Evolutionary conservation across 495 filamentous ascomycete species (phyloP), one percentile per base, ranked within the genome.

Genomic region (Xylaria flabelliformis): DNA sequence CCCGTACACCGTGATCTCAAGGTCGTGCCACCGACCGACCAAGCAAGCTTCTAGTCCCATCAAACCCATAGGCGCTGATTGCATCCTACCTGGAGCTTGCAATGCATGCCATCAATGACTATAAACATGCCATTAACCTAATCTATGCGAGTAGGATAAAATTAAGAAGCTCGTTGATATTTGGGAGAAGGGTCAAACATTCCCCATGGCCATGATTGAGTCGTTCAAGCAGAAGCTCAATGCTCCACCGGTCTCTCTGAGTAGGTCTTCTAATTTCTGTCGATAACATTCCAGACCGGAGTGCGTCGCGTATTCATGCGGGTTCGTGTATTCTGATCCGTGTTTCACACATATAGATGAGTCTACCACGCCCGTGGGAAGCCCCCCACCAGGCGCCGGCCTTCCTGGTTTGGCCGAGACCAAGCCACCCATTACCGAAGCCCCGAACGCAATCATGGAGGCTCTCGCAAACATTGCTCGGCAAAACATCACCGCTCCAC

Each of bases 131-230:
- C 64, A 82, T 82, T 84, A 83, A 83, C 84, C 78, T 78, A 67
- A 75, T 78, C 61, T 41, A 74, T 72, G 66, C 71, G 70, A 84
- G 84, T 93, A 97, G 94, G 95, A 96, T 82, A 98, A 97, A 87
- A 95, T 97, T 79, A 92, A 89, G 81, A 97, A 98, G 80, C 89
- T 98, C 77, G 85, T 98, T 83, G 94, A 97, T 80, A 99, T 99
- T 77, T 99, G 96, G 96, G 95, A 98, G 79, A 94, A 95, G 73
- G 94, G 93, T 69, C 90, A 90, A 77, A 98, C 94, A 36, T 98
- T 99, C 82, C 95, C 95, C 34, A 79, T 89, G 26, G 79, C 89
- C 42, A 92, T 97, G 91, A 88, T 99, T 77, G 87, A 88, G 59
- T 89, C 89, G 19, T 97, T 97, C 87, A 97, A 94, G 80, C 87